Base-by-base conservation (phyloP, 345 rosid species). In the Linum tenue region DNA sequence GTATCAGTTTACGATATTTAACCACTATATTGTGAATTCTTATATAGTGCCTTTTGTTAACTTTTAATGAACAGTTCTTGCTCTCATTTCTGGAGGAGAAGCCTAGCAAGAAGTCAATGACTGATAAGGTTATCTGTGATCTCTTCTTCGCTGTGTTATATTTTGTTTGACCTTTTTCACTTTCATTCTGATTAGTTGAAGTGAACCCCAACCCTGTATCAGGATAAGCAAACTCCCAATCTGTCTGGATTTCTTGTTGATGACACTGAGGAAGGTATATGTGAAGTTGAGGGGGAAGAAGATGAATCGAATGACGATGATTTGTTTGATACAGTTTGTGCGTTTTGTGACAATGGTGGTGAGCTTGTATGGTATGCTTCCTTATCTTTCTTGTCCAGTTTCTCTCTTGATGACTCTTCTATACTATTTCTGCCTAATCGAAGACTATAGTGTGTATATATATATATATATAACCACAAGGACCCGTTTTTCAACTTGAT, bases 211-310 rank as follows among this genome's bases (percentile, higher is more conserved):
- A 59, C 63, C 41, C 44, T 72, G 62, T 79, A 37, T 68, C 74
- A 85, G 99, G 84, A 75, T 64, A 66, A 63, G 63, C 77, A 73
- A 66, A 48, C 67, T 64, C 60, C 66, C 59, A 62, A 44, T 56
- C 69, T 66, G 62, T 76, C 82, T 59, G 74, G 69, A 41, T 88
- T 90, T 75, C 83, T 90, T 59, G 97, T 85, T 69, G 86, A 76
- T 71, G 92, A 91, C 51, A 69, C 22, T 56, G 70, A 75, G 3
- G 60, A 57, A 57, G 53, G 53, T 48, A 48, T 48, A 12, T 48
- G 9, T 48, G 53, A 48, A 48, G 53, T 15, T 48, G 11, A 3
- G 2, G 53, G 57, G 74, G 62, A 59, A 22, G 62, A 36, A 36
- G 62, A 22, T 59, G 62, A 59, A 22, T 8, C 39, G 6, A 36